Evolutionary conservation across 2,329 filamentous ascomycete species (phyloP), one percentile per base, ranked within the genome.

Genomic region (Fusarium redolens): DNA sequence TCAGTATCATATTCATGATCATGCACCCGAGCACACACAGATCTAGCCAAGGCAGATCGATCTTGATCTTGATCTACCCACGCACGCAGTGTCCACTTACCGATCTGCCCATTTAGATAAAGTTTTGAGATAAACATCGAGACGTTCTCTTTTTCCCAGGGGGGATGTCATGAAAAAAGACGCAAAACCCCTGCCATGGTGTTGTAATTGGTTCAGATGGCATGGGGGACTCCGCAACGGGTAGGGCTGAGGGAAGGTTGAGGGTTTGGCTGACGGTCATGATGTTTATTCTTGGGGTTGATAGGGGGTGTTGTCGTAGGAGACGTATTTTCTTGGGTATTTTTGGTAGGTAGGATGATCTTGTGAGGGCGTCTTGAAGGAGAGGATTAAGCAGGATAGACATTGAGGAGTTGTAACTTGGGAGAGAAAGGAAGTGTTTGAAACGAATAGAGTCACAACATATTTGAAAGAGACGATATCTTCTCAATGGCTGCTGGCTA

Each of bases 211-310:
- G 72, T 66, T 72, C 51, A 69, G 48, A 22, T 28, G 44, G 52
- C 41, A 60, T 50, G 44, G 45, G 65, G 57, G 43, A 73, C 70
- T 73, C 71, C 71, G 71, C 71, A 72, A 69, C 68, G 71, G 71
- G 71, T 74, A 74, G 68, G 71, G 71, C 71, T 74, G 71, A 74
- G 44, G 58, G 56, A 51, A 68, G 55, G 58, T 58, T 69, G 65
- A 63, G 59, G 64, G 59, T 69, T 47, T 71, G 61, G 37, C 55
- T 73, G 69, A 72, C 51, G 31, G 70, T 72, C 70, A 72, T 72
- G 70, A 72, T 72, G 69, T 72, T 72, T 70, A 54, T 68, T 58
- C 43, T 70, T 59, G 61, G 51, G 56, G 52, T 66, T 69, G 65
- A 68, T 47, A 33, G 35, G 62, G 65, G 65, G 65, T 63, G 66